phyloP scores from a whole-genome alignment of 768 basidiomycete genomes.

The Stropharia rugosoannulata region DNA sequence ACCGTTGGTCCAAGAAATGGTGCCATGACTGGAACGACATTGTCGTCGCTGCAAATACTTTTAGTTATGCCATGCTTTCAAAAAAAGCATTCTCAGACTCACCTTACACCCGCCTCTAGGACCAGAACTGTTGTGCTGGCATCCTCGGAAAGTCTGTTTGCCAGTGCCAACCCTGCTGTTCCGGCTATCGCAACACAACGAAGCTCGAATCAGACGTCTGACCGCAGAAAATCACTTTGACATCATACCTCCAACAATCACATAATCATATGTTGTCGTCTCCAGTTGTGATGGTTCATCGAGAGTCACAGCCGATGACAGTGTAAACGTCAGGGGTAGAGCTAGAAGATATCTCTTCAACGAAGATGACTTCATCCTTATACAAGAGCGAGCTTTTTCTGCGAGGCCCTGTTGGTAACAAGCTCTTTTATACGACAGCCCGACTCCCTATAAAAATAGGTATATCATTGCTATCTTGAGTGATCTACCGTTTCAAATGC shows the following conservation, averaged over 20 bases:
- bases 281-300: constrained; percentile 4
- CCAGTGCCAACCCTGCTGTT: constrained; percentile 9
- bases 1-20: constrained; percentile 18
- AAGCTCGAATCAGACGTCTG: background rate
- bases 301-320: background rate
- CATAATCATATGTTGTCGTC: constrained; percentile 8
- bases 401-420: too few species aligned
- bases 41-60: constrained; percentile 10
- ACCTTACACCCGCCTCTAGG: constrained; percentile 14
- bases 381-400: background rate
- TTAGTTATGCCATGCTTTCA: background rate
- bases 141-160: constrained; percentile 13
- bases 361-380: background rate
- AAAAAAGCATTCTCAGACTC: background rate
- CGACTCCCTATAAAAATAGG: too few species aligned
- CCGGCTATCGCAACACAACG: constrained; percentile 2
- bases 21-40: constrained; percentile 10
- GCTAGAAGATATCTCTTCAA: background rate
- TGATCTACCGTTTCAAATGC: too few species aligned
- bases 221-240: background rate
- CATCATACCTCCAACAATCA: constrained; percentile 10
- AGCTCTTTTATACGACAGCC: too few species aligned
- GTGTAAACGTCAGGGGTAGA: background rate
- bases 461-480: too few species aligned
- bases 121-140: constrained; percentile 7